A percentile compares a stretch with the other conserved stretches of the same genome.
Conservation (phyloP, 169 alveolate genomes). For the Eimeria sp. region DNA sequence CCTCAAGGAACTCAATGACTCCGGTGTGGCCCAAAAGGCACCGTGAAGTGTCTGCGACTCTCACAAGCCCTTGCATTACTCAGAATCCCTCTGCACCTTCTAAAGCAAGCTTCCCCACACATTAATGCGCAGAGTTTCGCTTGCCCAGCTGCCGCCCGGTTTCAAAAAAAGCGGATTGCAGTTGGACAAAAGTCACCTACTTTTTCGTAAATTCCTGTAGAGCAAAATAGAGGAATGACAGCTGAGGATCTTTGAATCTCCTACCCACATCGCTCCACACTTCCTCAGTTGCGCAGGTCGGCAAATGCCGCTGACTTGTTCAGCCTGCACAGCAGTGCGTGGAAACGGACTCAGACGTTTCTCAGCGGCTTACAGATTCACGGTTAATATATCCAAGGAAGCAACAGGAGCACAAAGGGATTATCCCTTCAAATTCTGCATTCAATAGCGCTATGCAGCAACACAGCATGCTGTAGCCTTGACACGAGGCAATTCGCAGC, state of each 20-base stretch:
- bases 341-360: neutral
- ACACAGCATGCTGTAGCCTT: neutral
- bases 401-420: neutral
- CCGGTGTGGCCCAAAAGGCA: slow-evolving; percentile 78
- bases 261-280: slow-evolving; percentile 58
- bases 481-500: neutral
- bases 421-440: neutral
- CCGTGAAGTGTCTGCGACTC: slow-evolving; percentile 43
- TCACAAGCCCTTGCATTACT: neutral
- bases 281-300: slow-evolving; percentile 55
- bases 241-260: slow-evolving; percentile 24
- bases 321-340: slow-evolving; percentile 14
- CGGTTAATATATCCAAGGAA: neutral
- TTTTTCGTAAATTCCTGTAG: slow-evolving; percentile 10
- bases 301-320: slow-evolving; percentile 62
- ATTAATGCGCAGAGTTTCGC: neutral
- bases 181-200: neutral
- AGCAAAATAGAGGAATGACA: slow-evolving; percentile 49
- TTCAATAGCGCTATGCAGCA: neutral
- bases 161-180: neutral
- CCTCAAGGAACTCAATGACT: slow-evolving; percentile 71
- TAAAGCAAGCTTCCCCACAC: neutral
- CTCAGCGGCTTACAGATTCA: neutral
- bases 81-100: neutral
- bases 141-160: neutral